Base-by-base conservation (phyloP, 768 basidiomycete genomes). In the Russula brevipes region DNA sequence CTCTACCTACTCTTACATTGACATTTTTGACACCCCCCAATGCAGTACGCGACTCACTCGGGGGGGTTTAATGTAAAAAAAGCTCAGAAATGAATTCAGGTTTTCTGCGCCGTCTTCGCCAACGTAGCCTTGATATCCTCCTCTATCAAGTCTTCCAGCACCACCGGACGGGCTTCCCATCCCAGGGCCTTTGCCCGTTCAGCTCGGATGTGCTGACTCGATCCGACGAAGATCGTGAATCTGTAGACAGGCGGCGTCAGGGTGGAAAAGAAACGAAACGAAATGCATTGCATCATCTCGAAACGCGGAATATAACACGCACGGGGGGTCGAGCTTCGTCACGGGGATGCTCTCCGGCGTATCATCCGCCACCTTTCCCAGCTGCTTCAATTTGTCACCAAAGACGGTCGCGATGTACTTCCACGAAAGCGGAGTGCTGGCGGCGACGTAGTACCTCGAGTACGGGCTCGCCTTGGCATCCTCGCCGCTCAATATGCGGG, bases 381-480 rank as follows among this genome's bases (percentile, higher is more conserved):
- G 9, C 4, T 52, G 19, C 12, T 19, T 36, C 17, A 64, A 53
- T 17, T 12, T 11, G 4, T 6, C 16, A 1, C 53, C 59, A 9
- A 51, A 19, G 6, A 46, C 16, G 17, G 39, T 56, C 45, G 30
- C 24, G n/a, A 61, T 64, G 30, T 47, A 35, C 36, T 61, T 64
- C 63, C 59, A 61, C 6, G 53, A 0, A 10, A 33, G 0, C 2
- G 59, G 46, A 6, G 53, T 44, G 35, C 54, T 61, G 14, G 53
- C 17, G 16, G 41, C 54, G 7, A 64, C 35, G 54, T 55, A 64
- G 49, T 64, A 64, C 53, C 59, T 47, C 39, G 59, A 46, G 54
- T 61, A 60, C 42, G 60, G 59, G 53, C 63, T 61, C 38, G 58
- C 55, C 17, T 62, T 31, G 38, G 52, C 49, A 14, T 49, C 59